phyloP scores from a whole-genome alignment of 164 flowering plant species.

The Litsea cubeba region DNA sequence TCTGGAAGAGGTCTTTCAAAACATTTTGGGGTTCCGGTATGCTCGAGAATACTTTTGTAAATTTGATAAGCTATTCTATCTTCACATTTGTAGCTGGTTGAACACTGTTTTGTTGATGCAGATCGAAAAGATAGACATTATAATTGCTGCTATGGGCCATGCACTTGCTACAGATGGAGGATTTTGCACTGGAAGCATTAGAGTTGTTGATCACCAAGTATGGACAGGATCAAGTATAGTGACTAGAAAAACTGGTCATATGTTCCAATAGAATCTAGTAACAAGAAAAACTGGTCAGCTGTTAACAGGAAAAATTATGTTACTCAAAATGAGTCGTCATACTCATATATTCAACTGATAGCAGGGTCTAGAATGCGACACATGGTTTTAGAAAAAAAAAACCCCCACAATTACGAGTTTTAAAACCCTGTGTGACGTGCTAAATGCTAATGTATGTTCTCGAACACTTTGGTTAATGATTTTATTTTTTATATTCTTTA shows the following conservation, averaged over 20 bases:
- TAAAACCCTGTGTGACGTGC: too few species aligned
- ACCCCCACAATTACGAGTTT: too few species aligned
- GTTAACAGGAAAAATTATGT: too few species aligned
- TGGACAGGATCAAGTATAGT: conserved; percentile 7
- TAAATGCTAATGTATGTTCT: too few species aligned
- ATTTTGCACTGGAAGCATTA: conserved; percentile 90
- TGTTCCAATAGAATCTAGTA: neutral
- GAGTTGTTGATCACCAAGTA: conserved; percentile 96
- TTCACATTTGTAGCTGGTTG: conserved; percentile 7
- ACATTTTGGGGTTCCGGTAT: conserved; percentile 70
- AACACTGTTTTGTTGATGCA: conserved; percentile 20
- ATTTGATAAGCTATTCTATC: conserved; percentile 1
- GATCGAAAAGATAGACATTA: conserved; percentile 86
- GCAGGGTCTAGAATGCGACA: neutral
- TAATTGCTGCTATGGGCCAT: conserved; percentile 98
- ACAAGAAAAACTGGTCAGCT: neutral
- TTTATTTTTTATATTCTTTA: neutral
- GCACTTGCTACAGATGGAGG: conserved; percentile 95
- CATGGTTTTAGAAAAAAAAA: too few species aligned
- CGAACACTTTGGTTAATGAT: neutral
- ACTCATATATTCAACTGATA: neutral
- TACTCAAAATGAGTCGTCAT: neutral
- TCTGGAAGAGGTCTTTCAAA: conserved; percentile 93
- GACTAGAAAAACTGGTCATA: neutral
- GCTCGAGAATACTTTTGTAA: conserved; percentile 16